Conservation (phyloP, 305 asterid genomes). For the Fraxinus platypoda region DNA sequence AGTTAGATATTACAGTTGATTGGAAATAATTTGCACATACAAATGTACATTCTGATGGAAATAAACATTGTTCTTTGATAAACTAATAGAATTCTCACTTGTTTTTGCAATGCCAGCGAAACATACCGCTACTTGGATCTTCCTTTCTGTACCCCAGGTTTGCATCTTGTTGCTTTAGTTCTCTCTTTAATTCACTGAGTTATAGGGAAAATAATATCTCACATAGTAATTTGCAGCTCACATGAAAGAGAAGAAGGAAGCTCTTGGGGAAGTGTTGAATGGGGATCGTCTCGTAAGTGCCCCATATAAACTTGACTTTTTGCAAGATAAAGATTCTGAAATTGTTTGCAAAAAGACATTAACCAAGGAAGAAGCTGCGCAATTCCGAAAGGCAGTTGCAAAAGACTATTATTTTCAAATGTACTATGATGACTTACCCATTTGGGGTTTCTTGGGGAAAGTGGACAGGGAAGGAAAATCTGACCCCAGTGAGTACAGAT, state of each 20-base stretch:
- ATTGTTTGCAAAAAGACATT: conserved; percentile 57
- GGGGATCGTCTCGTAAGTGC: conserved; percentile 92
- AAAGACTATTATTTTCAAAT: conserved; percentile 88
- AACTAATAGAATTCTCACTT: conserved; percentile 12
- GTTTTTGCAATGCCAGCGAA: conserved; percentile 43
- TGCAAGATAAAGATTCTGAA: conserved; percentile 65
- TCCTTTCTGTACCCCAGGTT: conserved; percentile 78
- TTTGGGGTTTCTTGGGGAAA: conserved; percentile 84
- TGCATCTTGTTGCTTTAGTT: background rate
- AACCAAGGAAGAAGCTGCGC: conserved; percentile 57
- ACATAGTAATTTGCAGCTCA: conserved; percentile 37
- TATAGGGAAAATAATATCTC: background rate
- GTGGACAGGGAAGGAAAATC: conserved; percentile 75
- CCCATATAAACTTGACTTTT: conserved; percentile 74
- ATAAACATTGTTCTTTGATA: background rate
- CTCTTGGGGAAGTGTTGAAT: conserved; percentile 81
- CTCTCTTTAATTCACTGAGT: background rate
- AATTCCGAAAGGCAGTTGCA: conserved; percentile 62
- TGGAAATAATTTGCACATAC: background rate
- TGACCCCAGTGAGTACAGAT: conserved; percentile 71
- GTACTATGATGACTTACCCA: conserved; percentile 90
- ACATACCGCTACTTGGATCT: conserved; percentile 81
- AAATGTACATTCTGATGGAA: background rate
- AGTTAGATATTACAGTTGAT: background rate
- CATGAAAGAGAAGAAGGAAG: conserved; percentile 78